A percentile compares a stretch with the other conserved stretches of the same genome.
phyloP scores from a whole-genome alignment of 1,139 yeast species.

The Hanseniaspora sp. region DNA sequence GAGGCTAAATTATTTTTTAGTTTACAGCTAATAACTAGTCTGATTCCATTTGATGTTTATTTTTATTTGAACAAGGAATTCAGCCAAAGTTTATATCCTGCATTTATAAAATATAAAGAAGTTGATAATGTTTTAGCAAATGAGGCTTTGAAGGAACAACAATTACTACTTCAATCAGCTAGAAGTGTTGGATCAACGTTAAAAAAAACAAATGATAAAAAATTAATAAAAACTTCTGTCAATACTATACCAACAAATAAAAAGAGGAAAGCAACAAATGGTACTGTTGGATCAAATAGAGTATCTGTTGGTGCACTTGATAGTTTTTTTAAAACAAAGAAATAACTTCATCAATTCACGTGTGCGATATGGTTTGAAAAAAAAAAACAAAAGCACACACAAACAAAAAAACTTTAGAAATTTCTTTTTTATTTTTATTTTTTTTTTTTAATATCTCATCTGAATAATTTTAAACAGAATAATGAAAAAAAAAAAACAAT shows the following conservation, averaged over 20 bases:
- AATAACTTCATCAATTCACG: background rate
- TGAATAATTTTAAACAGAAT: no score
- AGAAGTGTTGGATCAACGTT: slow-evolving; percentile 12
- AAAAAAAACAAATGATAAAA: background rate
- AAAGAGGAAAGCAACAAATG: background rate
- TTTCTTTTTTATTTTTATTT: no score
- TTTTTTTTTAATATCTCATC: no score
- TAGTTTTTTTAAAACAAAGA: slow-evolving; percentile 9
- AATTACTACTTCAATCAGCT: background rate
- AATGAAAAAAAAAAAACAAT: background rate
- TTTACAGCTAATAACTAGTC: slow-evolving; percentile 2
- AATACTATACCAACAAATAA: background rate
- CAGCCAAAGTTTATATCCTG: background rate
- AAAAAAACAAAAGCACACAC: background rate
- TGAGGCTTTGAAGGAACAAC: slow-evolving; percentile 17
- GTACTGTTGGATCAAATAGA: slow-evolving; percentile 13
- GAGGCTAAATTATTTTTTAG: slow-evolving; percentile 5
- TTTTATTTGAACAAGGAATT: background rate
- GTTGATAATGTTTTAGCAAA: slow-evolving; percentile 42
- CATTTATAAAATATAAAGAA: slow-evolving; percentile 14
- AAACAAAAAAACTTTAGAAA: no score
- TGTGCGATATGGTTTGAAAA: background rate
- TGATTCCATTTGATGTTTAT: slow-evolving; percentile 10
- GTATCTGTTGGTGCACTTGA: slow-evolving; percentile 17
- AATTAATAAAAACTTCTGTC: background rate